Evolutionary conservation across 352 stramenopile genomes (phyloP), one percentile per base, ranked within the genome.

Genomic region (Achlya hypogyna): DNA sequence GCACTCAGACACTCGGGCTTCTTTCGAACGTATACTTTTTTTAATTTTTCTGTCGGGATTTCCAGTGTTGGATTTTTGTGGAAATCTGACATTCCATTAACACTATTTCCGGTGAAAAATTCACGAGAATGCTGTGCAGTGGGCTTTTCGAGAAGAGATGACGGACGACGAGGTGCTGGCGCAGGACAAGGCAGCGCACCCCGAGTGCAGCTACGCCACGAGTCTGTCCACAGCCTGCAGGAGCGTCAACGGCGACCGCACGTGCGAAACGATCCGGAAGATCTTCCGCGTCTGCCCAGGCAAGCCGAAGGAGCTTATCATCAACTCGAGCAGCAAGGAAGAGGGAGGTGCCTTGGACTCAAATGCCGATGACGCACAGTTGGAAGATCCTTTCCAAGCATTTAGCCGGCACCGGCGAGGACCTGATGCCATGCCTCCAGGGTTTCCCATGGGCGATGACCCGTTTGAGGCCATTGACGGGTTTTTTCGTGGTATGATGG

Each of bases 251-350:
- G 83, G 85, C 47, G 85, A 93, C 56, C 91, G 78, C 74, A 91
- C 89, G 72, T 93, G 85, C 65, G 82, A 93, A 63, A 86, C 85
- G 63, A 70, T 91, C 43, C 89, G 88, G 58, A 91, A 91, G 69
- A 93, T 93, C 69, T 93, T 90, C 62, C 81, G 85, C 23, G 81
- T 90, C 51, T 93, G 85, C 53, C 82, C 83, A 6, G 82, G 82
- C 31, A 71, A 85, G 28, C 72, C 70, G 23, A 90, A 89, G 63
- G 77, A 82, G 35, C 23, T 67, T 10, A 60, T 67, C 29, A 25
- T 67, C 5, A 49, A 67, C 25, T 34, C 43, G 28, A 67, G 47
- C 4, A 49, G 35, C 29, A 22, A 56, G 22, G 40, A 49, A 18
- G 20, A 67, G 22, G 60, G 51, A 20, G 47, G 1, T 20, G 22